Conservation (phyloP, 192 early-diverging fungal species). For the Obelidium mucronatum region DNA sequence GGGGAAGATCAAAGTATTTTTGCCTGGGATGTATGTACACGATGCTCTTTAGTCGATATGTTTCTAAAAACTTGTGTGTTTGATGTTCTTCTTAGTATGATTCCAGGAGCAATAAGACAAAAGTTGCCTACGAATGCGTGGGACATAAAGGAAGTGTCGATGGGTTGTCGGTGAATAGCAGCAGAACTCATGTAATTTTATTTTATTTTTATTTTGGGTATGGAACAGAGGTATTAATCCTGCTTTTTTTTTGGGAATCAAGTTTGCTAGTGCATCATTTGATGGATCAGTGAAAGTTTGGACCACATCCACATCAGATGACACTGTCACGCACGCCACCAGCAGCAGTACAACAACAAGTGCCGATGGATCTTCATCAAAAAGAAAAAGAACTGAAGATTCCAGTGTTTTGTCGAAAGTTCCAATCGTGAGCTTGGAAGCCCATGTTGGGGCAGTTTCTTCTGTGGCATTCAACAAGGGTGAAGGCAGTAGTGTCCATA, state of each 20-base stretch:
- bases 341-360: background rate
- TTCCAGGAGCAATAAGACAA: slow-evolving; percentile 5
- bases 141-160: slow-evolving; percentile 87
- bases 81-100: slow-evolving; percentile 11
- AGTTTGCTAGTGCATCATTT: slow-evolving; percentile 75
- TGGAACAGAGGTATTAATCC: too few relatives aligned
- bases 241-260: too few relatives aligned
- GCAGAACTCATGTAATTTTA: slow-evolving; percentile 27
- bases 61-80: background rate
- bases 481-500: slow-evolving; percentile 52
- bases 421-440: slow-evolving; percentile 52
- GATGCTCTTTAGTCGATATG: slow-evolving; percentile 18
- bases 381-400: slow-evolving; percentile 3
- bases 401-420: background rate
- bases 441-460: slow-evolving; percentile 82
- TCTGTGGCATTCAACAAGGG: slow-evolving; percentile 70
- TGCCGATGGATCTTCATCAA: background rate
- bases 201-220: background rate
- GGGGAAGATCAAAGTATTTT: slow-evolving; percentile 67
- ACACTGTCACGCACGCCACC: slow-evolving; percentile 25
- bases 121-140: slow-evolving; percentile 40
- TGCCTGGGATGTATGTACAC: slow-evolving; percentile 70
- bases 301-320: slow-evolving; percentile 57
- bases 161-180: slow-evolving; percentile 67
- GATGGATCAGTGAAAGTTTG: slow-evolving; percentile 85